Base-by-base conservation (phyloP, 306 rosid genomes). In the Quercus aquifolioides region DNA sequence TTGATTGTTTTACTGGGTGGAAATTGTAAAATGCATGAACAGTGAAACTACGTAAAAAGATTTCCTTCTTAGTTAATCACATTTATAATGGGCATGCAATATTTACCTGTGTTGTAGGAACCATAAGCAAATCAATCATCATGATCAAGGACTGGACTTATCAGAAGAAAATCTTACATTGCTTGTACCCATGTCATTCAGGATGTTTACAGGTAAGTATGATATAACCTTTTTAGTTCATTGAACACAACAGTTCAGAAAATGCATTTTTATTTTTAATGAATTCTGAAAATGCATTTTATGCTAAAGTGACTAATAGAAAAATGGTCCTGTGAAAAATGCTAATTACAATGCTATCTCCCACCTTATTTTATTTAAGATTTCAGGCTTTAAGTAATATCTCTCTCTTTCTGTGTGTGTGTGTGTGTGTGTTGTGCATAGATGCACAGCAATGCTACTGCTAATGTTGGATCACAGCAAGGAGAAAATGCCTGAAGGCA, bases 111-210 rank as follows among this genome's bases (percentile, higher is more conserved):
- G 49, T 82, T 83, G 80, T 85, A 95, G 99, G 86, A 89, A 87
- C 83, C 98, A 93, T 67, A 87, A 87, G 99, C 93, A 95, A 88
- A 80, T 96, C 97, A 1, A 88, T 95, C 87, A 93, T 93, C 79
- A 67, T 55, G 92, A 89, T 80, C 92, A 88, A 18, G 92, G 90
- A 9, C 89, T 86, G 33, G 84, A 89, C 85, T 69, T 82, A 20
- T 86, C 90, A 7, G 11, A 49, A 86, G 84, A 76, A 95, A 95
- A 74, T 95, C 97, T 43, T 92, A 91, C 81, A 65, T 95, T 80
- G 93, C 96, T 73, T 78, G 71, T 82, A 95, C 99, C 2, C 11
- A 7, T 41, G 46, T 41, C 46, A 41, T 41, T 41, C 12, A 8
- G 8, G 46, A 41, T 41, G 46, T 41, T 41, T 41, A 41, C 46